Percentiles rank a stretch among this genome's conserved stretches.
These are phyloP conservation scores for Prunus padus DNA, from an alignment of 306 rosid genomes.

Conservation along the genomic window DNA sequence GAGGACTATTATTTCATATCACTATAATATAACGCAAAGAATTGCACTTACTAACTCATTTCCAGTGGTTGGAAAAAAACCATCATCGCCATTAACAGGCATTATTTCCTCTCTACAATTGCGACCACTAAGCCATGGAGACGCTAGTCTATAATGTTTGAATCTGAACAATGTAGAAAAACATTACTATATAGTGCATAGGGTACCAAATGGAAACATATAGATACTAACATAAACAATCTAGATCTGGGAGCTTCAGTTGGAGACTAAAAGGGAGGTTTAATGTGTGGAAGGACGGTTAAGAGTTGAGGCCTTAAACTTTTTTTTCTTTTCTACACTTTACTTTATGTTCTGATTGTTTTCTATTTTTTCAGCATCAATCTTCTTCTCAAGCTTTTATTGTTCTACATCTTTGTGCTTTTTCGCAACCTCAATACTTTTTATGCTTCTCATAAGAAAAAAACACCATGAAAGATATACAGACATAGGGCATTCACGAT, in stretches of 20 bases:
- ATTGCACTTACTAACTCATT: slow-evolving; percentile 58
- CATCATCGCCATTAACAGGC: slow-evolving; percentile 87
- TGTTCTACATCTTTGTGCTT: not conserved
- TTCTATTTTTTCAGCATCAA: not conserved
- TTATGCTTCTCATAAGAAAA: not conserved
- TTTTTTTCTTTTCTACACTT: no score
- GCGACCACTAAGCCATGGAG: slow-evolving; percentile 70
- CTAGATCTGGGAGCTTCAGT: slow-evolving; percentile 1
- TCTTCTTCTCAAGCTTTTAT: not conserved
- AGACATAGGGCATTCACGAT: not conserved
- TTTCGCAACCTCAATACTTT: not conserved
- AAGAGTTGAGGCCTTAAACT: no score
- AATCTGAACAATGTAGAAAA: slow-evolving; percentile 39
- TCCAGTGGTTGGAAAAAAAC: slow-evolving; percentile 83
- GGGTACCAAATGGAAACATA: slow-evolving; percentile 9
- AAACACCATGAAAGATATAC: not conserved
- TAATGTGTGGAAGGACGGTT: no score
- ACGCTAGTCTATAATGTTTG: slow-evolving; percentile 64
- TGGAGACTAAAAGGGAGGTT: no score
- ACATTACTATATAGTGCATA: slow-evolving; percentile 18
- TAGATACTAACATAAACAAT: not conserved
- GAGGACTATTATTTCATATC: slow-evolving; percentile 22
- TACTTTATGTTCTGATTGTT: no score
- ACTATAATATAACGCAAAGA: slow-evolving; percentile 14
- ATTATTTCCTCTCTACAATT: slow-evolving; percentile 76